Evolutionary conservation across 192 early-diverging fungal genomes (phyloP).

Genomic region (Coemansia biformis): DNA sequence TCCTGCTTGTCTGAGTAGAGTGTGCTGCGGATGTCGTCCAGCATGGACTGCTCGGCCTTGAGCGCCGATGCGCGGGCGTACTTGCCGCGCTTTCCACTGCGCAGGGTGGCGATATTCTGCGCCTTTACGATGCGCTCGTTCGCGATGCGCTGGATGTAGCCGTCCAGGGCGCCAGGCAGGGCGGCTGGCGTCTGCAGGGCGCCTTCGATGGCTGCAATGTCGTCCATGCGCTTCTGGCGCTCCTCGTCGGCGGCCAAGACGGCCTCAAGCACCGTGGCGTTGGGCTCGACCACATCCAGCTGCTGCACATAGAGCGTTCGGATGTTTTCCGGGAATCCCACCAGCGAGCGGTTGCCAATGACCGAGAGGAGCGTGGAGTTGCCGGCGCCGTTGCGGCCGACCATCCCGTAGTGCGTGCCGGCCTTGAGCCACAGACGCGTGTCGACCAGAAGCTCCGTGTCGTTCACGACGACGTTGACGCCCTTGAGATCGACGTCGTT

Average conservation of each 20-base stretch:
- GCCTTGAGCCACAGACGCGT: slow-evolving; percentile 69
- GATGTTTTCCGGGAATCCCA: slow-evolving; percentile 81
- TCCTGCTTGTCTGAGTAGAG: slow-evolving; percentile 31
- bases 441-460: slow-evolving; percentile 65
- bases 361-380: slow-evolving; percentile 95
- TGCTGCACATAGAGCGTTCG: slow-evolving; percentile 78
- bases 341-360: slow-evolving; percentile 73
- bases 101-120: slow-evolving; percentile 57
- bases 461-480: slow-evolving; percentile 73
- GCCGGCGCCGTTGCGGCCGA: slow-evolving; percentile 90
- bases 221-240: slow-evolving; percentile 49
- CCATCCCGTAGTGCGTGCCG: slow-evolving; percentile 74
- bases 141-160: slow-evolving; percentile 43
- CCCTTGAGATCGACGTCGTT: slow-evolving; percentile 75
- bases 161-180: slow-evolving; percentile 36
- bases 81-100: slow-evolving; percentile 62
- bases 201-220: slow-evolving; percentile 48
- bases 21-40: slow-evolving; percentile 9
- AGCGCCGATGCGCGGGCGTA: slow-evolving; percentile 56
- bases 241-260: slow-evolving; percentile 63
- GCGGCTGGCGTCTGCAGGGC: slow-evolving; percentile 30
- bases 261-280: slow-evolving; percentile 54
- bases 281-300: slow-evolving; percentile 56
- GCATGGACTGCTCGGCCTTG: slow-evolving; percentile 43
- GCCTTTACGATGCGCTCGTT: slow-evolving; percentile 38